phyloP scores from a whole-genome alignment of 106 monocot species.

The Narthecium ossifragum region DNA sequence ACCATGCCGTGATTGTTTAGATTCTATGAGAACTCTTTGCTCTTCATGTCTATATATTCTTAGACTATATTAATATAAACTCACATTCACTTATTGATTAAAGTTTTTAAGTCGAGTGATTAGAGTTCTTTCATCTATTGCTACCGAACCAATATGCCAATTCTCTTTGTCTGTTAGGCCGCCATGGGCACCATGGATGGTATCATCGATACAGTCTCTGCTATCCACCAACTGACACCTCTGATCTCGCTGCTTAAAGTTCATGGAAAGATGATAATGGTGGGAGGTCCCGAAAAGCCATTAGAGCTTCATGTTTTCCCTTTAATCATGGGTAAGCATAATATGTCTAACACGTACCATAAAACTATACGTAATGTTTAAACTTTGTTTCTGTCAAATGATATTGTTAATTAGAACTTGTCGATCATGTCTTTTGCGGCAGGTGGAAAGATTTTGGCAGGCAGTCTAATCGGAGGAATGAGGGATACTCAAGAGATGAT shows the following conservation, averaged over 20 bases:
- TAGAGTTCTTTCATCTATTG: not conserved
- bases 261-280: slow-evolving; percentile 67
- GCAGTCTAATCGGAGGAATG: slow-evolving; percentile 73
- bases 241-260: slow-evolving; percentile 53
- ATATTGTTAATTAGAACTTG: not conserved
- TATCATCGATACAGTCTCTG: slow-evolving; percentile 83
- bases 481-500: slow-evolving; percentile 91
- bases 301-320: slow-evolving; percentile 48
- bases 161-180: slow-evolving; percentile 24
- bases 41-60: no score
- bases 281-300: slow-evolving; percentile 68
- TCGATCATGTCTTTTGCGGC: no score
- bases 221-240: slow-evolving; percentile 33
- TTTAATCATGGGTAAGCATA: slow-evolving; percentile 38
- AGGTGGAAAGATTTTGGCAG: slow-evolving; percentile 66
- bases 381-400: not conserved
- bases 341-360: no score
- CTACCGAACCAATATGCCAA: no score
- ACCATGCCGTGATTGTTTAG: not conserved
- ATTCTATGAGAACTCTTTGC: no score
- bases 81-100: no score
- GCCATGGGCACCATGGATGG: slow-evolving; percentile 83
- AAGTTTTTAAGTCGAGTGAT: no score
- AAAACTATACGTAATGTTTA: no score
- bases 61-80: no score